Percentiles rank a stretch among this genome's conserved stretches.
Conservation (phyloP, 2,329 filamentous ascomycete genomes). For the Westerdykella sp. region DNA sequence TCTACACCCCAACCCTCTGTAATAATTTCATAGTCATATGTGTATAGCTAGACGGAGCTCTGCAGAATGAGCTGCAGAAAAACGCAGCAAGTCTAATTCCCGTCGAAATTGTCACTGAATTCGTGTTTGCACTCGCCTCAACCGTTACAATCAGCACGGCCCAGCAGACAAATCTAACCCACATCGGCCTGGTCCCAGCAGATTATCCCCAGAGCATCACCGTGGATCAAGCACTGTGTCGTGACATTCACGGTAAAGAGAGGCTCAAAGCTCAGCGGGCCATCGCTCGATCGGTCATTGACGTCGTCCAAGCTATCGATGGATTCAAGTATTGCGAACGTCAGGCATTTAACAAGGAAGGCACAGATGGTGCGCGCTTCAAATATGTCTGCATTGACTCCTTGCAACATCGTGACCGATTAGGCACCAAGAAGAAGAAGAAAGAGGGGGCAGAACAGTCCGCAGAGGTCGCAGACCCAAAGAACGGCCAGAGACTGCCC, state of each 20-base stretch:
- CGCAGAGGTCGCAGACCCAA: slow-evolving; percentile 3
- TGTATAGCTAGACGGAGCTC: slow-evolving; percentile 17
- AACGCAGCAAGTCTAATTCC: slow-evolving; percentile 25
- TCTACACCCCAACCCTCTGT: not conserved
- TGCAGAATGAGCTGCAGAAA: slow-evolving; percentile 26
- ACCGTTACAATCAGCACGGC: slow-evolving; percentile 26
- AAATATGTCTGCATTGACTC: slow-evolving; percentile 33
- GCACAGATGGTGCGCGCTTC: slow-evolving; percentile 25
- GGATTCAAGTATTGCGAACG: slow-evolving; percentile 32
- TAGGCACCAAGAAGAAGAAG: slow-evolving; percentile 19
- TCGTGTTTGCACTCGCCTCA: slow-evolving; percentile 25
- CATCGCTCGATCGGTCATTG: slow-evolving; percentile 25
- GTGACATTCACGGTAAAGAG: slow-evolving; percentile 21
- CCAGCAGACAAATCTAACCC: slow-evolving; percentile 21
- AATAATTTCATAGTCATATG: too few relatives aligned
- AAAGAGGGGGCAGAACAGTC: slow-evolving; percentile 5
- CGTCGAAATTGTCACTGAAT: slow-evolving; percentile 27
- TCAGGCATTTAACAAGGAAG: slow-evolving; percentile 22
- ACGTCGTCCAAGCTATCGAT: slow-evolving; percentile 26
- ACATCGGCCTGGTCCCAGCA: slow-evolving; percentile 20
- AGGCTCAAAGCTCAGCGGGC: slow-evolving; percentile 25
- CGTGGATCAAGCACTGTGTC: slow-evolving; percentile 24
- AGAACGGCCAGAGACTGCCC: slow-evolving; percentile 4
- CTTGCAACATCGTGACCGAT: slow-evolving; percentile 24
- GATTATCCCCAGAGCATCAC: slow-evolving; percentile 24